Evolutionary conservation across 257 asterid species (phyloP), one percentile per base, ranked within the genome.

Genomic region (Lantana camara): DNA sequence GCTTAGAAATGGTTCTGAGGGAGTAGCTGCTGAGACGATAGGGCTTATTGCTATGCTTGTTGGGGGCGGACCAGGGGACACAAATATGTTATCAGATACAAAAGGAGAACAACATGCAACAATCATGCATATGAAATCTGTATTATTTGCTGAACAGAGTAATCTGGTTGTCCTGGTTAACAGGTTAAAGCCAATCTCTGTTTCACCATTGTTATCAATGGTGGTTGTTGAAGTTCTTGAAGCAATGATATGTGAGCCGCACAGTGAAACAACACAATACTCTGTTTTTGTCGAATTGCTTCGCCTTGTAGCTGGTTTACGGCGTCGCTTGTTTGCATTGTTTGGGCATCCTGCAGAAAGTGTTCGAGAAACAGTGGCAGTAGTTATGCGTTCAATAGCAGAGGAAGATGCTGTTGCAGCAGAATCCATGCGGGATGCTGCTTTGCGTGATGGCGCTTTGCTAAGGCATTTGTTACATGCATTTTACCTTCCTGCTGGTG

Each of bases 381-480:
- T 93, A 34, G 83, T 93, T 53, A 93, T 93, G 99, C 95, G 99
- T 60, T 90, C 99, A 47, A 93, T 93, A 71, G 99, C 99, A 1
- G 99, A 93, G 82, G 99, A 93, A 83, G 99, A 93, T 82, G 99
- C 97, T 24, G 97, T 93, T 71, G 99, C 99, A 32, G 99, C 99
- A 53, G 99, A 93, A 76, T 93, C 99, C 53, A 93, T 93, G 99
- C 86, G 99, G 67, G 99, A 90, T 67, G 97, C 99, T 57, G 95
- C 99, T 69, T 82, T 93, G 75, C 96, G 99, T 67, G 99, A 93
- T 80, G 99, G 97, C 68, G 99, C 99, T 1, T 75, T 93, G 51
- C 80, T 93, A 82, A 85, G 97, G 86, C 97, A 93, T 83, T 83
- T 93, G 69, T 74, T 90, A 74, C 92, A 93, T 79, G 99, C 95